Evolutionary conservation across 768 basidiomycete species (phyloP), one percentile per base, ranked within the genome.

Genomic region (Gyrodon lividus): DNA sequence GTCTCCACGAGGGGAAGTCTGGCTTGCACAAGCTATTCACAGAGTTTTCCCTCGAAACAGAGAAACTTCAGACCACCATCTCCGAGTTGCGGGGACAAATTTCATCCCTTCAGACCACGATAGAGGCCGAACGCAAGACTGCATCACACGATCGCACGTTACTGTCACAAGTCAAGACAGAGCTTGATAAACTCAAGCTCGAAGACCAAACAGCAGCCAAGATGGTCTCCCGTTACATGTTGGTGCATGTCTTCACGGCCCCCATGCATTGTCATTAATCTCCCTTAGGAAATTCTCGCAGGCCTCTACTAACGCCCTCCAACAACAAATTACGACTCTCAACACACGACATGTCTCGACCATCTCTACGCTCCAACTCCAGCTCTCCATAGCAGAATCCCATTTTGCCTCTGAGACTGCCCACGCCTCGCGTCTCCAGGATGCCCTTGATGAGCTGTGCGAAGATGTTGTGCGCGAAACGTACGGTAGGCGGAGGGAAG

Each of bases 151-250:
- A 81, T 34, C 76, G 76, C 14, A 57, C 57, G 0, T 74, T 78
- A 49, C 67, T 86, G 13, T 76, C 79, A 0, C 64, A 72, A 26
- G 67, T 73, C 4, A 74, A 74, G 38, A 68, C 74, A 1, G 81
- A 83, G 54, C 70, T 88, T 14, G 78, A 87, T 46, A 74, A 72
- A 58, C 71, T 80, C 42, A 70, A 74, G 56, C 64, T 82, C 16
- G 87, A 91, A 43, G 88, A 92, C 50, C 78, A 74, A n/a, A 79
- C 85, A 0, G 89, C 90, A 2, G 84, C 85, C 12, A 87, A 84
- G 60, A 87, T 92, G 81, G 90, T 93, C 24, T 81, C 88, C 23
- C 80, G 87, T 33, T 92, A 92, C 65, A 92, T 92, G 90, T 90
- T 58, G 49, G 83, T 73, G 30, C 6, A n/a, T 34, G 14, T 14